Evolutionary conservation across 768 basidiomycete genomes (phyloP), one percentile per base, ranked within the genome.

Genomic region (Mycena polygramma): DNA sequence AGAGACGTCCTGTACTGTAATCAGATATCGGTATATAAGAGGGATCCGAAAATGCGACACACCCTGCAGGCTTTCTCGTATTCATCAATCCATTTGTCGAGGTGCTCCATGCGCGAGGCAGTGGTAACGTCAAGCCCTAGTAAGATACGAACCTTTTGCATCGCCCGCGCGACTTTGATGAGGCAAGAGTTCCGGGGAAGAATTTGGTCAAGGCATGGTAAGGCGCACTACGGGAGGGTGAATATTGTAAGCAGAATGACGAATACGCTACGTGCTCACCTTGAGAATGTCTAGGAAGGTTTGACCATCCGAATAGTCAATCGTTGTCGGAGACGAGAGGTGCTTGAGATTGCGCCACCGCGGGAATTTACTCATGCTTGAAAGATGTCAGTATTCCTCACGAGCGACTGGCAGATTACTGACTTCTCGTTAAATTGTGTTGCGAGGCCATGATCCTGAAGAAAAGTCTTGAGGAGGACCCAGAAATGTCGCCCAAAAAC

Each of bases 401-500:
- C 19, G n/a, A 24, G 7, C 7, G 11, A 41, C 41, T 41, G 41
- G 19, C n/a, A 8, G 2, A 22, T 1, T 2, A 14, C 20, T 1
- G n/a, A 68, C 67, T 62, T 20, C 8, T 22, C 30, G 45, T 68
- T 68, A 36, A 68, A 68, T 10, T n/a, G 30, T 20, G 37, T 43
- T 4, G 59, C 41, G 6, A 55, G 59, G 13, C 60, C 51, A 7
- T 24, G 3, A 1, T 17, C 1, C 36, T 57, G 51, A 19, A 68
- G 53, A 46, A 46, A 37, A 5, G 19, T 20, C 15, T 55, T 55
- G 10, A 57, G 26, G n/a, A 68, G 24, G 13, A 43, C 43, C 67
- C 67, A 68, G 2, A 68, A 24, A 39, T 68, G 67, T 15, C 67
- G 67, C 10, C 67, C 67, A 37, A 54, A 69, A 2, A 51, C 52